A percentile compares a stretch with the other conserved stretches of the same genome.
Evolutionary conservation across 192 early-diverging fungal genomes (phyloP).

Genomic region (Haplosporangium gracile): DNA sequence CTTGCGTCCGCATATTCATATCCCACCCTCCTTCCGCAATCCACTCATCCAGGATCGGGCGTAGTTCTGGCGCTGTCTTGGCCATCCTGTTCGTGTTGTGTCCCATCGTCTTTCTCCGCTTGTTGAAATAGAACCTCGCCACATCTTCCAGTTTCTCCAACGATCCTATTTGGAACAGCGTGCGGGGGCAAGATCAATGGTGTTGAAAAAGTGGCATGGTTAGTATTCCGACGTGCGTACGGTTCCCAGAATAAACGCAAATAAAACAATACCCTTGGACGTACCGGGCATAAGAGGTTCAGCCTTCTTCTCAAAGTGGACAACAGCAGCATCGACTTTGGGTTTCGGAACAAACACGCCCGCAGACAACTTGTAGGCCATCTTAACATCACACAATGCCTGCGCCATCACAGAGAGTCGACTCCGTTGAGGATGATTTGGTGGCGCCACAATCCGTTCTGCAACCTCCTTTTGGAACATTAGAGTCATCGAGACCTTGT

Average conservation of each 20-base stretch:
- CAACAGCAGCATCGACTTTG: conserved; percentile 78
- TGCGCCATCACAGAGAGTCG: conserved; percentile 81
- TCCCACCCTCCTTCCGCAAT: conserved; percentile 67
- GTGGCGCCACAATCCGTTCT: conserved; percentile 70
- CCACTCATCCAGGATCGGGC: conserved; percentile 50
- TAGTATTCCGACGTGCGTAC: not conserved
- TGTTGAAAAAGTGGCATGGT: too few species aligned
- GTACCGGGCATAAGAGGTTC: conserved; percentile 60
- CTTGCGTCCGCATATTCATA: conserved; percentile 71
- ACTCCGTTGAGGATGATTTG: conserved; percentile 66
- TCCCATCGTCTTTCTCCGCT: conserved; percentile 76
- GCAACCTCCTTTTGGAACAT: conserved; percentile 91
- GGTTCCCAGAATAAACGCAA: not conserved
- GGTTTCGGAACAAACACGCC: conserved; percentile 83
- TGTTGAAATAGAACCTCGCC: conserved; percentile 74
- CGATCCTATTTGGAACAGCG: conserved; percentile 47
- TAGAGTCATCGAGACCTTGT: conserved; percentile 74
- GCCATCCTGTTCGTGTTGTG: conserved; percentile 64
- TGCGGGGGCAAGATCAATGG: not conserved
- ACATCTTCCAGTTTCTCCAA: conserved; percentile 71
- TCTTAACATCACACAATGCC: conserved; percentile 73
- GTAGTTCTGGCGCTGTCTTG: conserved; percentile 31
- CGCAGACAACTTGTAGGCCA: conserved; percentile 71
- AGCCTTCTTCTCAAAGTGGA: conserved; percentile 71
- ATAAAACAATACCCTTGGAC: not conserved